Conservation (phyloP, 2,329 filamentous ascomycete genomes). For the Penicillium sp. region DNA sequence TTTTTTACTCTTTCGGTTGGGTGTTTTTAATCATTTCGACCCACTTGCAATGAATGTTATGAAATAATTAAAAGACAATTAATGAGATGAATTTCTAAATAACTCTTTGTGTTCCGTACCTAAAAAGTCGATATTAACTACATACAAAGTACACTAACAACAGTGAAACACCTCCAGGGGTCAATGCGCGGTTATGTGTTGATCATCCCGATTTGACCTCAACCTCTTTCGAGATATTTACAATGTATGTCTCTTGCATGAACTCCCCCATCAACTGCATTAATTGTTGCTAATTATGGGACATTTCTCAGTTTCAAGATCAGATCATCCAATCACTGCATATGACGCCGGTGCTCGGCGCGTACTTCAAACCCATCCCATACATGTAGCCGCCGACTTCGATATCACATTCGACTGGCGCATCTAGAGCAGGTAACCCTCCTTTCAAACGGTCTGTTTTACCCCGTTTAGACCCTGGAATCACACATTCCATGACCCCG, state of each 20-base stretch:
- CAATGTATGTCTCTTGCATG: neutral
- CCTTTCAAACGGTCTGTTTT: neutral
- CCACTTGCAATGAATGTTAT: conserved; percentile 20
- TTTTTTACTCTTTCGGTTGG: conserved; percentile 12
- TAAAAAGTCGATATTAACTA: neutral
- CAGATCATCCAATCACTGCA: conserved; percentile 1
- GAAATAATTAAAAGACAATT: conserved; percentile 18
- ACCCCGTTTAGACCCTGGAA: neutral
- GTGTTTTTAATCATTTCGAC: conserved; percentile 14
- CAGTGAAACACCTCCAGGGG: neutral
- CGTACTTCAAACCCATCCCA: conserved; percentile 24
- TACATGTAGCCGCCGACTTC: conserved; percentile 26
- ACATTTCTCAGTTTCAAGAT: conserved; percentile 12
- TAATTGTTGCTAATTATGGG: conserved; percentile 27
- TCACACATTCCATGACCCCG: conserved; percentile 12
- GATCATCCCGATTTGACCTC: neutral
- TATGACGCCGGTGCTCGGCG: conserved; percentile 22
- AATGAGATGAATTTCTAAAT: conserved; percentile 15
- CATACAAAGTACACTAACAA: neutral
- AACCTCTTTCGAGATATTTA: neutral
- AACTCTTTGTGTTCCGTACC: neutral
- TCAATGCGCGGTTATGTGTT: conserved; percentile 4
- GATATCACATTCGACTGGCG: conserved; percentile 18
- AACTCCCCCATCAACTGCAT: conserved; percentile 3
- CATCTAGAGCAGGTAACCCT: conserved; percentile 6